Base-by-base conservation (phyloP, 2,329 filamentous ascomycete species). In the Fusarium abutilonis region DNA sequence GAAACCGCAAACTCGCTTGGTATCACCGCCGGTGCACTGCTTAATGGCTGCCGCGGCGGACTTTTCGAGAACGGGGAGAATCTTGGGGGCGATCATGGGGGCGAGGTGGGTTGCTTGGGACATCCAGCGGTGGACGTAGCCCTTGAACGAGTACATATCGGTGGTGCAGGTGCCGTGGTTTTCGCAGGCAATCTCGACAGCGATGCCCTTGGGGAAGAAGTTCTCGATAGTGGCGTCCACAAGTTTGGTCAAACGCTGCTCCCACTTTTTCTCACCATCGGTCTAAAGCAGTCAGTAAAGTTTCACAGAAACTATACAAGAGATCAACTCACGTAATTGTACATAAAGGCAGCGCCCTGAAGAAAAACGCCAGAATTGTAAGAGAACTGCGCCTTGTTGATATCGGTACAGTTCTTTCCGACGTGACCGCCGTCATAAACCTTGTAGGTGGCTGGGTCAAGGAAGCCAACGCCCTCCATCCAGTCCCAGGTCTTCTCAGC, bases 111-210 rank as follows among this genome's bases (percentile, higher is more conserved):
- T 79, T 3, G 81, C 79, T 39, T 80, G 76, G 8, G 82, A 81
- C 64, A 88, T 80, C 82, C 84, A 86, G 19, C 82, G 80, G 32
- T 83, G 78, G 19, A 89, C 74, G 45, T 86, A 82, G 13, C 84
- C 86, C 68, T 89, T 88, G 79, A 87, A 89, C 6, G 83, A 82
- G 54, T 82, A 76, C 75, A 89, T 86, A 64, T 90, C 89, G 39
- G 81, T 81, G 63, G 85, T 85, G 76, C 89, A 91, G 4, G 77
- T 83, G 31, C 68, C 69, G 6, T 77, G 75, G 38, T 69, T 67
- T 64, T 89, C 86, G 74, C 89, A 91, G 6, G 85, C 80, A 15
- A 82, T 75, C 70, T 91, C 88, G 40, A 79, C 81, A 69, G 89
- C 84, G 64, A 88, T 79, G 44, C 81, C 80, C 29, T 81, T 75